Conservation (phyloP, 345 rosid genomes). For the Eutrema heterophyllum region DNA sequence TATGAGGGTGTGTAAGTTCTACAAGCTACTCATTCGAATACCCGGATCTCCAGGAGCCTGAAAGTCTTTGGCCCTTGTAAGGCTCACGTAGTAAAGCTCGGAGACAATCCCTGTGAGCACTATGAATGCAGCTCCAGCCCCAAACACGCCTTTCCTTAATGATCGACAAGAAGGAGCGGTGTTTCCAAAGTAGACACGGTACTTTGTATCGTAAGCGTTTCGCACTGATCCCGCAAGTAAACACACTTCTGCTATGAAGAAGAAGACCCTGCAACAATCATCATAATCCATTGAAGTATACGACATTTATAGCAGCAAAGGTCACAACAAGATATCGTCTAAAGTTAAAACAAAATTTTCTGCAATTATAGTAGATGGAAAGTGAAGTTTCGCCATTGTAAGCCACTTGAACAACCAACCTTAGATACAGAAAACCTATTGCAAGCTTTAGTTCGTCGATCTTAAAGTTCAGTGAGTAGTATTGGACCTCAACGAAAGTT, state of each 20-base stretch:
- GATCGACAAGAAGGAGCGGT: slow-evolving; percentile 42
- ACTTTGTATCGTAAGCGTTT: slow-evolving; percentile 85
- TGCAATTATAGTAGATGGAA: not conserved
- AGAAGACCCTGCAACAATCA: slow-evolving; percentile 64
- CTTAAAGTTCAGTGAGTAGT: not conserved
- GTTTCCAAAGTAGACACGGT: slow-evolving; percentile 32
- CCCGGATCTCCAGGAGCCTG: slow-evolving; percentile 51
- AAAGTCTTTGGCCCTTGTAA: slow-evolving; percentile 50
- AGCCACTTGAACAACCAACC: not conserved
- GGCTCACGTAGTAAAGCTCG: slow-evolving; percentile 65
- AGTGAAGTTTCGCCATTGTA: not conserved
- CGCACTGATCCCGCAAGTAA: slow-evolving; percentile 80
- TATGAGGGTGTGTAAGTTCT: slow-evolving; percentile 15
- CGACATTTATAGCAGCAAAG: not conserved
- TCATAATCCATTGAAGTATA: not conserved
- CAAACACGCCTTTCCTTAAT: slow-evolving; percentile 78
- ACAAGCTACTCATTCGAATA: slow-evolving; percentile 69
- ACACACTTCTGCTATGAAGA: slow-evolving; percentile 76
- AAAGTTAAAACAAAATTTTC: not conserved
- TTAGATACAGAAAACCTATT: not conserved
- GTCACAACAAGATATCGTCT: not conserved
- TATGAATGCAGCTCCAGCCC: slow-evolving; percentile 87
- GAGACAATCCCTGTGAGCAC: slow-evolving; percentile 72
- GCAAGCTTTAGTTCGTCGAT: not conserved
- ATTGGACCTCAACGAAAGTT: too few relatives aligned